phyloP scores from a whole-genome alignment of 192 early-diverging fungal genomes.

The Geranomyces michiganensis region DNA sequence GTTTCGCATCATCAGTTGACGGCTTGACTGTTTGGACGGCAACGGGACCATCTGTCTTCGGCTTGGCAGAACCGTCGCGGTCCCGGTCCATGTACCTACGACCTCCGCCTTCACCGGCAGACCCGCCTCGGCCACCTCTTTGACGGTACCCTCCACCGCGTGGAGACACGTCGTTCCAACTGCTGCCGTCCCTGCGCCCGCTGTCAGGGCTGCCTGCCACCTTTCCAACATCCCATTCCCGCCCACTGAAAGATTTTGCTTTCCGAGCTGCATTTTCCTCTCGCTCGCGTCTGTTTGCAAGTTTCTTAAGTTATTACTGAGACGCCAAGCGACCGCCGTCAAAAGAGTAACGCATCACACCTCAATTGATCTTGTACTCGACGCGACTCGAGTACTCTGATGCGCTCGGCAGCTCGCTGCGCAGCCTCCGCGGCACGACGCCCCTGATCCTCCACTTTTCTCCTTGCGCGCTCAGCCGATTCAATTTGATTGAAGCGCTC shows the following conservation, averaged over 20 bases:
- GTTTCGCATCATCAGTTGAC: too few species aligned
- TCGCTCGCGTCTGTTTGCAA: slow-evolving; percentile 13
- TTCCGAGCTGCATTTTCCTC: slow-evolving; percentile 32
- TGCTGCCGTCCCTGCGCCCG: not conserved
- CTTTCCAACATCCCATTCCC: slow-evolving; percentile 30
- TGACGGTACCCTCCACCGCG: not conserved
- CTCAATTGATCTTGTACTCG: slow-evolving; percentile 12
- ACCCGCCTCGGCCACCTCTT: not conserved
- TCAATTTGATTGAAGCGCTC: not conserved
- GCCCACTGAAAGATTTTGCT: slow-evolving; percentile 8
- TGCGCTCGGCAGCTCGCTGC: slow-evolving; percentile 6
- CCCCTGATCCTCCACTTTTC: not conserved
- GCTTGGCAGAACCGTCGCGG: too few species aligned
- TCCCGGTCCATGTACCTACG: slow-evolving; percentile 8
- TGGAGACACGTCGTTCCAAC: not conserved
- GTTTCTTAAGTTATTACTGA: not conserved
- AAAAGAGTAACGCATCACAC: not conserved
- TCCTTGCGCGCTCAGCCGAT: not conserved
- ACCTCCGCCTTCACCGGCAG: too few species aligned
- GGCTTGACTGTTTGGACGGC: too few species aligned
- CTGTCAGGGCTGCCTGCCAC: not conserved
- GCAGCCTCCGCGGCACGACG: slow-evolving; percentile 8
- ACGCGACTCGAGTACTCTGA: not conserved
- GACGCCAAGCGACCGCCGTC: not conserved
- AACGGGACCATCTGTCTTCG: too few species aligned